Base-by-base conservation (phyloP, 306 rosid genomes). In the Erythrophleum fordii region DNA sequence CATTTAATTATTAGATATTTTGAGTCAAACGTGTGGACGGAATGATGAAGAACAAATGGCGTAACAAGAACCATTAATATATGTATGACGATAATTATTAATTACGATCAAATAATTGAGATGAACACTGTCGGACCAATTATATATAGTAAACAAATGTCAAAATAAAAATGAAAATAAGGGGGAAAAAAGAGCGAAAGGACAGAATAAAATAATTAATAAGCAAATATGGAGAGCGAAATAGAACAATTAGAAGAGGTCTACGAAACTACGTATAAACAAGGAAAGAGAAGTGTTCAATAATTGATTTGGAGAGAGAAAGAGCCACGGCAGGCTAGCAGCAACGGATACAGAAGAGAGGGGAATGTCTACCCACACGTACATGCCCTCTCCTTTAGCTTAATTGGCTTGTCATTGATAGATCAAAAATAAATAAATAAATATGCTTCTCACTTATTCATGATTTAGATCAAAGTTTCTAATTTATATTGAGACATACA, bases 321-420 rank as follows among this genome's bases (percentile, higher is more conserved):
- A 26, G 65, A 5, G 34, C 3, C n/a, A 2, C 2, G 28, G 51
- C 51, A 13, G 14, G 62, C 83, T 29, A 20, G 13, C 16, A 20
- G 28, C 17, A 11, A 83, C 75, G 68, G 73, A 68, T 55, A 62
- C 65, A 67, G 69, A 66, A 52, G 81, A 69, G 80, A 66, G 68
- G 55, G 83, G 89, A 88, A 84, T 90, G 88, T 87, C 85, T 72
- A 85, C 87, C 87, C 91, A 86, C 91, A 86, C 92, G 86, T 85
- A 82, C 86, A 69, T 69, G 44, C 82, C 35, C n/a, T 76, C 60
- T 73, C 58, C 42, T 62, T 82, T 82, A 69, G 66, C 72, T 69
- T 81, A 69, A 69, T 69, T 44, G 73, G 37, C 22, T 42, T 69
- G 14, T 42, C 29, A 14, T 44, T 68, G 8, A 67, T 67, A 34